A percentile compares a stretch with the other conserved stretches of the same genome.
Conservation (phyloP, 768 basidiomycete genomes). For the Gymnopilus junonius region DNA sequence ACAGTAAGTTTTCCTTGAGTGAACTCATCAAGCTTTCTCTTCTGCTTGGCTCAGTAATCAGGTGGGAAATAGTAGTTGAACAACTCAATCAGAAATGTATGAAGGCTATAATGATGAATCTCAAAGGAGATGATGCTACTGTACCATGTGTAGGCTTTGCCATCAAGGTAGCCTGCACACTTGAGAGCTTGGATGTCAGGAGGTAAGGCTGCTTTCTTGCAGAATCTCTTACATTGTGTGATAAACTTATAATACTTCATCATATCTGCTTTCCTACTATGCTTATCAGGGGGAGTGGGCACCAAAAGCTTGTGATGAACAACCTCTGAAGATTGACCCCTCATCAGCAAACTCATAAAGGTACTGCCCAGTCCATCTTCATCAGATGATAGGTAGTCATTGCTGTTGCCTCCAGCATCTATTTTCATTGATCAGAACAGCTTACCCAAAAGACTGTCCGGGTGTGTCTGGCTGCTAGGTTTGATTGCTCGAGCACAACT, state of each 20-base stretch:
- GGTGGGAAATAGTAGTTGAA: conserved; percentile 40
- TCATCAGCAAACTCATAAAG: no score
- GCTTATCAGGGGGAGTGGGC: neutral
- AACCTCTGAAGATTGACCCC: neutral
- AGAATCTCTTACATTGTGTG: neutral
- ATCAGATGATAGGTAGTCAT: no score
- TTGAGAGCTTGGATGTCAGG: conserved; percentile 19
- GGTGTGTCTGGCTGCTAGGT: neutral
- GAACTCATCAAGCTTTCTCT: conserved; percentile 18
- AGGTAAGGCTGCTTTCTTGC: conserved; percentile 1
- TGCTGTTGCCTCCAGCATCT: neutral
- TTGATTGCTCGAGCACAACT: neutral
- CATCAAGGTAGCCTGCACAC: conserved; percentile 30
- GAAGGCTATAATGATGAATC: conserved; percentile 22
- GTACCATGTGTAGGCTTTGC: conserved; percentile 34
- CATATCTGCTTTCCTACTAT: neutral
- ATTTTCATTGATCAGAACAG: neutral
- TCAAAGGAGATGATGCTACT: conserved; percentile 21
- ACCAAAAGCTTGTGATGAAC: neutral
- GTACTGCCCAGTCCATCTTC: neutral
- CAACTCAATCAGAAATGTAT: conserved; percentile 31
- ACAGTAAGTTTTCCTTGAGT: conserved; percentile 30
- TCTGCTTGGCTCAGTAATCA: conserved; percentile 30
- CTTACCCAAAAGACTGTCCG: neutral
- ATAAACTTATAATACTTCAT: neutral